A percentile compares a stretch with the other conserved stretches of the same genome.
phyloP scores from a whole-genome alignment of 495 filamentous ascomycete species.

The Penicillium herquei region DNA sequence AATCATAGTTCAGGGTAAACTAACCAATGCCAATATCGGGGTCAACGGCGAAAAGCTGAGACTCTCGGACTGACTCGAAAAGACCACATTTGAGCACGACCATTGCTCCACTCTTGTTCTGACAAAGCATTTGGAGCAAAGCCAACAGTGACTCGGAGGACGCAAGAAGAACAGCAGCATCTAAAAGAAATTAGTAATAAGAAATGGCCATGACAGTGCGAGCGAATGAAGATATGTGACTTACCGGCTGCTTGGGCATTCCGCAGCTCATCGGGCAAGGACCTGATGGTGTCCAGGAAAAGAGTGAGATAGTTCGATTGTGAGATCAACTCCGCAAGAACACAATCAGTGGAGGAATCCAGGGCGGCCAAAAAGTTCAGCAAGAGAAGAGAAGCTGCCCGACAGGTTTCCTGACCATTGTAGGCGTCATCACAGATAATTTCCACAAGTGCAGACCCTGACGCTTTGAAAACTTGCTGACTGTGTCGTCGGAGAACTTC shows the following conservation, averaged over 20 bases:
- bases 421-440: constrained; percentile 92
- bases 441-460: constrained; percentile 77
- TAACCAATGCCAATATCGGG: constrained; percentile 84
- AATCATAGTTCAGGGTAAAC: constrained; percentile 20
- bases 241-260: constrained; percentile 52
- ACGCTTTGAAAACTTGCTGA: constrained; percentile 69
- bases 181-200: constrained; percentile 33
- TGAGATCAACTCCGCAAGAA: constrained; percentile 74
- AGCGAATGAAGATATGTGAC: constrained; percentile 5
- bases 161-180: constrained; percentile 51
- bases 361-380: constrained; percentile 68
- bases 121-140: constrained; percentile 79
- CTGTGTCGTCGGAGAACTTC: constrained; percentile 56
- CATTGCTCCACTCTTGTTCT: constrained; percentile 74
- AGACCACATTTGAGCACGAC: constrained; percentile 83
- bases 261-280: constrained; percentile 63
- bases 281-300: constrained; percentile 78
- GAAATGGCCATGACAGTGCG: too few species aligned
- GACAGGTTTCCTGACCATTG: constrained; percentile 73
- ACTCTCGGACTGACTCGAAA: constrained; percentile 77
- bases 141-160: constrained; percentile 77
- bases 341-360: constrained; percentile 61
- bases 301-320: constrained; percentile 87
- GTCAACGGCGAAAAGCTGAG: constrained; percentile 81
- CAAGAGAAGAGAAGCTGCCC: constrained; percentile 78